Evolutionary conservation across 306 rosid species (phyloP), one percentile per base, ranked within the genome.

Genomic region (Trifolium pratense): DNA sequence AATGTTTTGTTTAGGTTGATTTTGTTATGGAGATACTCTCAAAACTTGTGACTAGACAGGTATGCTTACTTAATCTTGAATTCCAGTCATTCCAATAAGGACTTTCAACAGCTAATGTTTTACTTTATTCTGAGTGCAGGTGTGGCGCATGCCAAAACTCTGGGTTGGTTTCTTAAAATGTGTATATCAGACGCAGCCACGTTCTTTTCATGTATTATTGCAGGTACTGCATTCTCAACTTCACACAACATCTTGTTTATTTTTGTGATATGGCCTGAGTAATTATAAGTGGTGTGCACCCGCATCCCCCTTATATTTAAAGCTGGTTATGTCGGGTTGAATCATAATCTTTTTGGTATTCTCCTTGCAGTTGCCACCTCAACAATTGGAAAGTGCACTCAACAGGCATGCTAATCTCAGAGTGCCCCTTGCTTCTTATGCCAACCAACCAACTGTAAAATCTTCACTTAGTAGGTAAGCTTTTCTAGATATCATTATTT

Each of bases 121-220:
- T 59, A 55, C 72, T 53, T 62, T 70, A 76, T 73, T 20, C 64
- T 66, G 42, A 68, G 18, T 83, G 82, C 88, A 92, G 99, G 93
- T 95, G 67, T 95, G 99, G 97, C 90, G 92, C 21, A 80, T 95
- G 97, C 99, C 99, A 31, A 95, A 95, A 80, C 87, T 95, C 55
- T 92, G 97, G 97, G 90, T 92, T 66, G 99, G 99, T 77, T 95
- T 95, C 85, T 81, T 95, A 88, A 95, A 95, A 87, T 95, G 99
- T 84, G 91, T 88, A 12, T 92, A 86, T 74, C 97, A 95, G 84
- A 95, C 97, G 5, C 99, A 92, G 75, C 97, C 99, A 10, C 97
- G 82, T 79, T 95, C 99, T 74, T 95, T 92, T 81, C 93, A 74
- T 67, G 99, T 92, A 69, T 81, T 89, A 78, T 85, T 92, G 74